These are phyloP conservation scores for Fusarium sambucinum DNA, from an alignment of 2,329 filamentous ascomycete genomes.

Conservation along the genomic window DNA sequence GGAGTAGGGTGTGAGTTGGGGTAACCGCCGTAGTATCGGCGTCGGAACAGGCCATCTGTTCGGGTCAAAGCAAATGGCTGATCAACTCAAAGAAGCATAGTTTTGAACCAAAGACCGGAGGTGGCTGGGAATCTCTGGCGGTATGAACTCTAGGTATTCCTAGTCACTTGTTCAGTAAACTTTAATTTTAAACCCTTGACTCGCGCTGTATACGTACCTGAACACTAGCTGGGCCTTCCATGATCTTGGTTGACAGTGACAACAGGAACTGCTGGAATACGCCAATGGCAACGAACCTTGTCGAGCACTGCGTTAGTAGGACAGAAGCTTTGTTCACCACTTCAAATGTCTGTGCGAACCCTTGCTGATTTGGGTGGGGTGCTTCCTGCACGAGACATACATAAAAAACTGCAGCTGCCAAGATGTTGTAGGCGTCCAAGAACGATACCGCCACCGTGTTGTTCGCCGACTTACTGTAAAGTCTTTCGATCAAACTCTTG, in stretches of 20 bases:
- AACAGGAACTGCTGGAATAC: conserved; percentile 25
- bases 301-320: conserved; percentile 18
- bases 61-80: neutral
- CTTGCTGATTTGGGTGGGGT: neutral
- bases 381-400: neutral
- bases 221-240: neutral
- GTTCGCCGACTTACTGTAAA: neutral
- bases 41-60: neutral
- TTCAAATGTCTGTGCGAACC: conserved; percentile 19
- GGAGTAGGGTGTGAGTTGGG: neutral
- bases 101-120: conserved; percentile 10
- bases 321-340: conserved; percentile 31
- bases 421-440: conserved; percentile 24
- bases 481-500: conserved; percentile 11
- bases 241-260: conserved; percentile 6
- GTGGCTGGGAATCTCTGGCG: conserved; percentile 15
- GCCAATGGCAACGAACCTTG: conserved; percentile 7
- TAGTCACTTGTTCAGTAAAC: neutral
- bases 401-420: conserved; percentile 20
- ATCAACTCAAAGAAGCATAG: neutral
- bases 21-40: neutral
- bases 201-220: neutral
- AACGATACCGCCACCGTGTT: conserved; percentile 6
- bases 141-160: conserved; percentile 3
- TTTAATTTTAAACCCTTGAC: neutral